Evolutionary conservation across 1,284 basidiomycete genomes (phyloP).

Genomic region (Pseudozyma thailandica): DNA sequence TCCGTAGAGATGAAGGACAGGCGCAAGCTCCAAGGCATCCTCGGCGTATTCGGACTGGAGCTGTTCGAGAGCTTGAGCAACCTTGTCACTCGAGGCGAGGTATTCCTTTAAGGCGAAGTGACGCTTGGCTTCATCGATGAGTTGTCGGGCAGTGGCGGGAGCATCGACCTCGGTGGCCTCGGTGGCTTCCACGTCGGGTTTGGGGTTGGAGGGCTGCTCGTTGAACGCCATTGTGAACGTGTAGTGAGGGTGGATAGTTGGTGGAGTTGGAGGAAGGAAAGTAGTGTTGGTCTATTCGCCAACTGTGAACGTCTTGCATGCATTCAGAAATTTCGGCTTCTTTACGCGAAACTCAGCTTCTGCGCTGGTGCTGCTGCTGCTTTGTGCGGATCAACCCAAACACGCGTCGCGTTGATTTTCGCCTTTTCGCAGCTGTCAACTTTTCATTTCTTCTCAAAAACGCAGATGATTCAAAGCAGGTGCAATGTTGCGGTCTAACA

Average conservation of each 20-base stretch:
- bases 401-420: constrained; percentile 46
- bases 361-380: neutral
- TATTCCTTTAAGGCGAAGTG: constrained; percentile 62
- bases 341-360: constrained; percentile 4
- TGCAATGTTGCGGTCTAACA: too few species aligned
- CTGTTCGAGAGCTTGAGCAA: constrained; percentile 55
- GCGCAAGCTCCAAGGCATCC: constrained; percentile 59
- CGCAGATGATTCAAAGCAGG: too few species aligned
- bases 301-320: neutral
- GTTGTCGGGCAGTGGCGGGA: constrained; percentile 24
- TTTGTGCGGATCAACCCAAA: constrained; percentile 1
- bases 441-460: neutral
- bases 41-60: constrained; percentile 51
- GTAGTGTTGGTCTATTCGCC: constrained; percentile 26
- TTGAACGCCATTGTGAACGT: constrained; percentile 35
- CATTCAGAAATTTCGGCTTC: neutral
- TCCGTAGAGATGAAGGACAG: constrained; percentile 64
- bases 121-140: constrained; percentile 60
- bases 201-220: constrained; percentile 38
- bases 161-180: constrained; percentile 2
- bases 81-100: constrained; percentile 46
- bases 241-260: constrained; percentile 3
- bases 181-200: neutral
- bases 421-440: neutral
- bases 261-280: neutral